A percentile compares a stretch with the other conserved stretches of the same genome.
Conservation (phyloP, 495 filamentous ascomycete species). For the Tuber calosporum region DNA sequence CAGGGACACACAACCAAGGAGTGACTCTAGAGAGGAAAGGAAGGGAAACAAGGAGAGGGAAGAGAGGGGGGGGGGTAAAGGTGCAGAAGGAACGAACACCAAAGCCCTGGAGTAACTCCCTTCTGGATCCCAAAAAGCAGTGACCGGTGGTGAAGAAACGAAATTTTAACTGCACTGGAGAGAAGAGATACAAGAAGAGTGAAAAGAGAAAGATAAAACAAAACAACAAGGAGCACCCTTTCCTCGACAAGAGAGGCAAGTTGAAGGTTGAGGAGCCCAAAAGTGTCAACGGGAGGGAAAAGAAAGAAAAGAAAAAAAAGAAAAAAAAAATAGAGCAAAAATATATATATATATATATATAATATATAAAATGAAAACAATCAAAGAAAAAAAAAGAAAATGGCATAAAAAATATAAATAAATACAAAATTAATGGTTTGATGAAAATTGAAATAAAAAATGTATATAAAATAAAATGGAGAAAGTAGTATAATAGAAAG, state of each 20-base stretch:
- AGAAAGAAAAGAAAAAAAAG: neutral
- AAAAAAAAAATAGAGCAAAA: neutral
- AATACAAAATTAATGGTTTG: neutral
- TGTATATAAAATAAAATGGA: slow-evolving; percentile 25
- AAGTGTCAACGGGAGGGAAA: neutral
- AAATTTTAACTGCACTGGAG: slow-evolving; percentile 24
- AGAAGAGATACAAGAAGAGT: slow-evolving; percentile 28
- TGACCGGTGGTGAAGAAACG: slow-evolving; percentile 24
- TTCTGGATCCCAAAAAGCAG: slow-evolving; percentile 28
- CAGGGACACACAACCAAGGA: slow-evolving; percentile 10
- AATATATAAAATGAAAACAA: neutral
- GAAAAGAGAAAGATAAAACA: slow-evolving; percentile 12
- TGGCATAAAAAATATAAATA: neutral
- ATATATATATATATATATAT: neutral
- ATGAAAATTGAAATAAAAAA: slow-evolving; percentile 9
- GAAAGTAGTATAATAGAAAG: slow-evolving; percentile 16
- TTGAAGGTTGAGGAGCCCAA: neutral
- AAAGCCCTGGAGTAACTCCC: slow-evolving; percentile 17
- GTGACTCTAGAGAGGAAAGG: slow-evolving; percentile 20
- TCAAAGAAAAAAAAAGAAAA: too few species aligned
- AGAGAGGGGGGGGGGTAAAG: neutral
- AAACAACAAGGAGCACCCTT: slow-evolving; percentile 12
- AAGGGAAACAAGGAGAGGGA: neutral
- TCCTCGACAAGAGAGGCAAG: neutral
- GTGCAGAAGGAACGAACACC: slow-evolving; percentile 29